Evolutionary conservation across 2,329 filamentous ascomycete genomes (phyloP), one percentile per base, ranked within the genome.

Genomic region (Talaromyces sp.): DNA sequence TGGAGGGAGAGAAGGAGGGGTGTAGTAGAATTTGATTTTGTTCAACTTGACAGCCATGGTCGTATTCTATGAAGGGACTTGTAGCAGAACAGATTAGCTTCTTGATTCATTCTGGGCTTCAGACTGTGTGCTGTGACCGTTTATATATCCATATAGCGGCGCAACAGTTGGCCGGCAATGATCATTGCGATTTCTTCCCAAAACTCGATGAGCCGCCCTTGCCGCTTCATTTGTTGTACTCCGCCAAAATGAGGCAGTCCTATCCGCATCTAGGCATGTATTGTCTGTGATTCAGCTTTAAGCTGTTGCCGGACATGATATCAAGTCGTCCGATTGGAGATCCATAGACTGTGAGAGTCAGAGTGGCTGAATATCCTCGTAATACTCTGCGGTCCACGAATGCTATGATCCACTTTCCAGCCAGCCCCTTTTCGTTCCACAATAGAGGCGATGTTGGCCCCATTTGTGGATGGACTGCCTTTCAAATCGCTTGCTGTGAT

Each of bases 1-100:
- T 61, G 38, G 7, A 61, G 58, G 58, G 40, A 61, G 58, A 29
- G 58, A 61, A 47, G 4, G 58, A 13, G 58, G 38, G 49, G n/a
- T n/a, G n/a, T 43, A 2, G 38, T 61, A 61, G 17, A 61, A 61
- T 43, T 47, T 61, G 38, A 61, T 61, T 31, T 61, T 61, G 1
- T 45, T 43, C 25, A 61, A 61, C 1, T 11, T 61, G 11, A 61
- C 58, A 29, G 58, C 36, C 38, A 61, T 61, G 27, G 22, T 47
- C 2, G 40, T 29, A 47, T 40, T 43, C 5, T 17, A 61, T 29
- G n/a, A 47, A 43, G 17, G 40, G 58, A 8, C n/a, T 61, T 61
- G 19, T 47, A 47, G 58, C 17, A 43, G 38, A 45, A 43, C 17
- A 43, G 22, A 29, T 15, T 3, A n/a, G 58, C 25, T 40, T 27